Evolutionary conservation across 2,329 filamentous ascomycete genomes (phyloP), one percentile per base, ranked within the genome.

Genomic region (Arthrobotrys musiformis): DNA sequence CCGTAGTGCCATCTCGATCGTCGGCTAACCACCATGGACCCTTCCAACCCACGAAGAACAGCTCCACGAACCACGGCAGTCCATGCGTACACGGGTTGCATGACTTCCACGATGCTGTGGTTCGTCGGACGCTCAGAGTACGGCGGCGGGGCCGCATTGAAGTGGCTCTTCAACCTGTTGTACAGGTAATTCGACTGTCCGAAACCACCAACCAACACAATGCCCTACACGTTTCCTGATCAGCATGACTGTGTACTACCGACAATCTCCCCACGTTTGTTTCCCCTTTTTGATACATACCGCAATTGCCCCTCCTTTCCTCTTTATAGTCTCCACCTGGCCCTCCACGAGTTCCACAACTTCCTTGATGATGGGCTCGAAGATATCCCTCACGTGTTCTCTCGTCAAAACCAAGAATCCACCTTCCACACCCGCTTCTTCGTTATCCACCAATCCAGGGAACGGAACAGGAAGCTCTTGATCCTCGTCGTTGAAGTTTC

Each of bases 61-160:
- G 92, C 92, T 5, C 92, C 92, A 74, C 92, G 86, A 4, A 94
- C 91, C 1, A 93, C 91, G 0, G 91, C 91, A 6, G 91, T 93
- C 91, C 92, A 93, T 0, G 92, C 91, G 82, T 94, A 92, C 63
- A 93, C 87, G 0, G 91, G 91, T 83, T 94, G 92, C 88, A 94
- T 92, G 28, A 94, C 90, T 83, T 93, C 91, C 42, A 94, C 90
- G 0, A 88, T 89, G 3, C 86, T 86, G 35, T 86, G 87, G 79
- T 92, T 90, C 0, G 91, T 92, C 4, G 91, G 91, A 33, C 88
- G 84, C 83, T 93, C 90, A 42, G 89, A 92, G 81, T 94, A 88
- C 1, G 86, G 85, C 4, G 86, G 87, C 19, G 86, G 86, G 5
- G 84, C 84, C 46, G 83, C 85, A 74, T 86, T 86, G 81, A 94